Base-by-base conservation (phyloP, 2,329 filamentous ascomycete genomes). In the Curvularia lunata region DNA sequence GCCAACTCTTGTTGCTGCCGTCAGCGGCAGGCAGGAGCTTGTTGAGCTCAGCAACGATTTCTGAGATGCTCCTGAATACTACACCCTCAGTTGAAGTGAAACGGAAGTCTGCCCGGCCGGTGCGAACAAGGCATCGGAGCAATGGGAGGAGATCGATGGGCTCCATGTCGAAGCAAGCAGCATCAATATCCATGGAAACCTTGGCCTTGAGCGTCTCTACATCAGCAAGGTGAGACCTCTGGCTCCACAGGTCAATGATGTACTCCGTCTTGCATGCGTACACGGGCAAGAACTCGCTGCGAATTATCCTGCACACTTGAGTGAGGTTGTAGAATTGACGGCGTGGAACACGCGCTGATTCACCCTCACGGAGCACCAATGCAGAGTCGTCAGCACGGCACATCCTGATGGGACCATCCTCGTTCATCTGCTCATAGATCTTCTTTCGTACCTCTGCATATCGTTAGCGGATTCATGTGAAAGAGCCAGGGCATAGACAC, bases 221-320 rank as follows among this genome's bases (percentile, higher is more conserved):
- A 32, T 58, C 54, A 23, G 34, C 25, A 12, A 58, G 51, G 27
- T 58, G 49, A 10, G 46, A 3, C 46, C 54, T 58, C 25, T 58
- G 55, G 40, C 45, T 43, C 55, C 55, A 58, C 12, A 58, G 30
- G 40, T 62, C 60, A 41, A 62, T 58, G 28, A 60, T 58, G 50
- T 62, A 62, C 18, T 57, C 41, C 5, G 54, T 48, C 9, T 55
- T 56, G 25, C 48, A 21, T 25, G 30, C 53, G 61, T 67, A 72
- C 2, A 65, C 34, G 1, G 68, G 65, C 4, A 64, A 61, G 41
- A 67, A 73, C 34, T 74, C 71, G 4, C 51, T 25, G 38, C 71
- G 70, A 13, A 73, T 59, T n/a, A 64, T 58, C 4, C 48, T 61
- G 48, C 63, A 71, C n/a, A 68, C 69, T 49, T 72, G 68, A 1